Conservation (phyloP, 306 rosid genomes). For the Cotoneaster glaucophyllus region DNA sequence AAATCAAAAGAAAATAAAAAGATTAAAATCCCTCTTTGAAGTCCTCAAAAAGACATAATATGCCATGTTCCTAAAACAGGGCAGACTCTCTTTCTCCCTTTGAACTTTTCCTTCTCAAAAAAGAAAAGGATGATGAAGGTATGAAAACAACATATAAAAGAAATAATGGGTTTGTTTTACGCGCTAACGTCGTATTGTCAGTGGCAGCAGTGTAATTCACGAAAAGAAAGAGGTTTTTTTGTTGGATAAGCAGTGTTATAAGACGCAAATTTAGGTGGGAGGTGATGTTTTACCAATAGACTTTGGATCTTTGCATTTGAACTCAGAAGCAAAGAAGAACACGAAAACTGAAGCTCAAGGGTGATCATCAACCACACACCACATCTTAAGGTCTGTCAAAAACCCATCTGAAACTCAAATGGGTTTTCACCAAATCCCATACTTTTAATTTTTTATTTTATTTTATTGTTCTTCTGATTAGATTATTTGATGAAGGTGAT, state of each 20-base stretch:
- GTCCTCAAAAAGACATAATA: too few species aligned
- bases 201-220: constrained; percentile 24
- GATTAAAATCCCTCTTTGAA: too few species aligned
- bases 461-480: constrained; percentile 11
- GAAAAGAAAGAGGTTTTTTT: neutral
- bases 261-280: neutral
- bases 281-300: constrained; percentile 11
- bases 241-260: constrained; percentile 4
- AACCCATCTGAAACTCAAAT: constrained; percentile 13
- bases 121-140: neutral
- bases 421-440: constrained; percentile 8
- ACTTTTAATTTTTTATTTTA: constrained; percentile 4
- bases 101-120: too few species aligned
- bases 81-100: too few species aligned
- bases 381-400: neutral
- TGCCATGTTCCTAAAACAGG: too few species aligned
- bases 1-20: too few species aligned
- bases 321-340: constrained; percentile 10
- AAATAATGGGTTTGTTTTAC: neutral
- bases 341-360: constrained; percentile 2
- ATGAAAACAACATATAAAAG: neutral
- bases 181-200: neutral
- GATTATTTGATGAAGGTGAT: neutral
- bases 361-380: neutral
- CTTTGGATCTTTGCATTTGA: constrained; percentile 3